Base-by-base conservation (phyloP, 768 basidiomycete species). In the Naematelia aurantialba region DNA sequence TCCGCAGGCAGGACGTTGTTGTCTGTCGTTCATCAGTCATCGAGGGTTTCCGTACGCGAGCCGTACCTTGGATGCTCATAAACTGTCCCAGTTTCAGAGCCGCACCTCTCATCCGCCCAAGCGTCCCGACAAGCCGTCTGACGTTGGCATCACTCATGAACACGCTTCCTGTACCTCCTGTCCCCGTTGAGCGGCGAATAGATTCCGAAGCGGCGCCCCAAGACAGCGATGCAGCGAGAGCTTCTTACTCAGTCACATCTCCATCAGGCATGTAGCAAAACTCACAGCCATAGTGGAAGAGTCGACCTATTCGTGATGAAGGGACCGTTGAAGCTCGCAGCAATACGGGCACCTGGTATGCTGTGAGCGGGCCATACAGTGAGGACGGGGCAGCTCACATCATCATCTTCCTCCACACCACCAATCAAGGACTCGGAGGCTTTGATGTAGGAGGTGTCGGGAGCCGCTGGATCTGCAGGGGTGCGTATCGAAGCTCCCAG, bases 21-120 rank as follows among this genome's bases (percentile, higher is more conserved):
- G 75, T 99, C 94, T 97, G 65, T 14, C 22, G 22, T 21, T 53
- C 46, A 52, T 46, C 45, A 47, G 42, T 30, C 10, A 11, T 31
- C 31, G 24, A 13, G 31, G 30, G 21, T 24, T n/a, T 14, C 14
- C 10, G 29, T 12, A 22, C 45, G 24, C 46, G 2, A 42, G 4
- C 61, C 76, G 13, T 19, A 84, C 85, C 92, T 82, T 99, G 96
- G 29, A 98, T 97, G 73, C 91, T 94, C 81, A 98, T 82, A 71
- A 98, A 99, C 72, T 98, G 96, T 0, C 96, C 96, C 1, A 98
- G 79, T 77, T 99, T 98, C 60, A 99, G 81, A 1, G 96, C 96
- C 0, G 96, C 96, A 0, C 94, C 94, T 13, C 93, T 81, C 96
- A 99, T 98, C 73, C 87, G 84, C 0, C 89, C 87, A n/a, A 99